Evolutionary conservation across 805 yeast genomes (phyloP).

Genomic region (Spathaspora hagerdaliae): DNA sequence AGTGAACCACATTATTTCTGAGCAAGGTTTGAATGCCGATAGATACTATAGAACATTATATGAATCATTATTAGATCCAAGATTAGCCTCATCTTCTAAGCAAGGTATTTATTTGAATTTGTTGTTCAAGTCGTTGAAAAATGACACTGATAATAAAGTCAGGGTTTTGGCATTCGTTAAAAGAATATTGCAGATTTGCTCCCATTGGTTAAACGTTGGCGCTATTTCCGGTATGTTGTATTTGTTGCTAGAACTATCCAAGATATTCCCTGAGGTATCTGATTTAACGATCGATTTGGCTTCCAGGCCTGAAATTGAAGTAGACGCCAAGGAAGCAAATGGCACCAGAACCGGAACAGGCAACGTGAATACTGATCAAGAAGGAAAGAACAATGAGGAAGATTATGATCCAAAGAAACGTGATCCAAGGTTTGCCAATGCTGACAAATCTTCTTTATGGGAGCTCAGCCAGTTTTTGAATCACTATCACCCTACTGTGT

Average conservation of each 20-base stretch:
- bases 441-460: conserved; percentile 80
- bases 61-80: conserved; percentile 81
- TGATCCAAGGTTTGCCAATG: conserved; percentile 91
- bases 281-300: conserved; percentile 54
- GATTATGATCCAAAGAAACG: conserved; percentile 81
- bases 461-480: conserved; percentile 68
- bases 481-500: conserved; percentile 92
- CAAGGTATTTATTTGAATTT: conserved; percentile 89
- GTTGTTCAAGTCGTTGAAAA: conserved; percentile 76
- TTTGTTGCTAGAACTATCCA: conserved; percentile 65
- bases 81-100: conserved; percentile 82
- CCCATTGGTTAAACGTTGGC: conserved; percentile 85
- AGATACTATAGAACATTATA: conserved; percentile 85
- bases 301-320: conserved; percentile 43
- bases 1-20: conserved; percentile 71
- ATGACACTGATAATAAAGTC: conserved; percentile 50
- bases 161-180: conserved; percentile 88
- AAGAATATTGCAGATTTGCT: conserved; percentile 79
- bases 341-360: conserved; percentile 17
- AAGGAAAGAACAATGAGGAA: conserved; percentile 8
- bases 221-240: conserved; percentile 80
- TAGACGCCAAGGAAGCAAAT: conserved; percentile 23
- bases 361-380: conserved; percentile 15
- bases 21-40: conserved; percentile 54
- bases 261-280: conserved; percentile 60